A percentile compares a stretch with the other conserved stretches of the same genome.
Conservation (phyloP, 306 rosid genomes). For the Prinsepia uniflora region DNA sequence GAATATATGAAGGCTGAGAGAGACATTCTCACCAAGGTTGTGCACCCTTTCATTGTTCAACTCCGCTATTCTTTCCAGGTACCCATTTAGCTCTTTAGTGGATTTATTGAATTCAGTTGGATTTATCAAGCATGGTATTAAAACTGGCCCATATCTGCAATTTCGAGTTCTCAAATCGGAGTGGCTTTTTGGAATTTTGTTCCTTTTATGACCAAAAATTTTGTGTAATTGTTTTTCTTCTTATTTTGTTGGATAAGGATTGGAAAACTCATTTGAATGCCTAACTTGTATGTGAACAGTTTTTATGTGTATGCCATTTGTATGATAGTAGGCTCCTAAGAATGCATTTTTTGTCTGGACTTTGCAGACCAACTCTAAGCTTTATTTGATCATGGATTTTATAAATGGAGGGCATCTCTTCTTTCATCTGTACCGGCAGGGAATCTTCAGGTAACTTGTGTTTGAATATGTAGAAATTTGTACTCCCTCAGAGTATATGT, state of each 20-base stretch:
- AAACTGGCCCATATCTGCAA: neutral
- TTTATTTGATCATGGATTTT: conserved; percentile 85
- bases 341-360: neutral
- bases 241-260: neutral
- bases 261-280: neutral
- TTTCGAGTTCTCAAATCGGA: neutral
- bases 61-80: conserved; percentile 91
- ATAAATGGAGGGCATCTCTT: conserved; percentile 96
- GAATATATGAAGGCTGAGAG: conserved; percentile 97
- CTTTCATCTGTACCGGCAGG: conserved; percentile 81
- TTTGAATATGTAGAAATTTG: neutral
- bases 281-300: neutral
- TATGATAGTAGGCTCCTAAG: conserved; percentile 3
- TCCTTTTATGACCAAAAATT: neutral
- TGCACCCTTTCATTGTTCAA: conserved; percentile 85
- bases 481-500: neutral
- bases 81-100: neutral
- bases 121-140: neutral
- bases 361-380: conserved; percentile 76
- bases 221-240: neutral
- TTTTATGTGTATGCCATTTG: neutral
- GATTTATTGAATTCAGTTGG: neutral
- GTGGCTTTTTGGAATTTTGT: neutral
- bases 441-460: conserved; percentile 66
- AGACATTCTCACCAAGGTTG: conserved; percentile 85